A percentile compares a stretch with the other conserved stretches of the same genome.
phyloP scores from a whole-genome alignment of 148 eudicot genomes.

The Rhododendron griersonianum region DNA sequence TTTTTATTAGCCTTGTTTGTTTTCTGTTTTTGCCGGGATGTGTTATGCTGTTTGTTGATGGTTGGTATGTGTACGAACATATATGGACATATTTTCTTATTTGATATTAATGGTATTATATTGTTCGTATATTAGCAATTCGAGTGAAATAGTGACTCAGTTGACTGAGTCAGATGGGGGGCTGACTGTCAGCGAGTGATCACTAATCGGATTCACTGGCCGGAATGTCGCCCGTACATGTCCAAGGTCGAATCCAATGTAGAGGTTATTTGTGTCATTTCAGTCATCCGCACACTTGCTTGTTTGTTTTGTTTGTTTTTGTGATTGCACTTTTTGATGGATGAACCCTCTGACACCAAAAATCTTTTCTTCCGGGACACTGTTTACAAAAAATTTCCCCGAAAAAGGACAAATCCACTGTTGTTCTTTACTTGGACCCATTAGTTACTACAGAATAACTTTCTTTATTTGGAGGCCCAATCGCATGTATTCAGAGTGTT shows the following conservation, averaged over 20 bases:
- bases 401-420: neutral
- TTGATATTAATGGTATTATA: too few relatives aligned
- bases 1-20: too few relatives aligned
- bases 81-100: too few relatives aligned
- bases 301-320: neutral
- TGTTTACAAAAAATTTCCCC: neutral
- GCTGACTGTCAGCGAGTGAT: constrained; percentile 15
- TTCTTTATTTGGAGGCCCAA: too few relatives aligned
- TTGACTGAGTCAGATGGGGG: constrained; percentile 6
- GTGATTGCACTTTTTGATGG: neutral
- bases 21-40: too few relatives aligned
- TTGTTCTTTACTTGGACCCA: neutral
- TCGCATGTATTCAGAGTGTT: too few relatives aligned
- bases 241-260: neutral
- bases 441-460: neutral
- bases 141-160: constrained; percentile 24
- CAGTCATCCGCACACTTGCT: neutral
- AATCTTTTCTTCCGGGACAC: neutral
- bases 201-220: constrained; percentile 33
- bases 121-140: neutral
- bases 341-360: neutral
- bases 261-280: neutral
- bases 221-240: constrained; percentile 14
- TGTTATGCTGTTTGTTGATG: too few relatives aligned
- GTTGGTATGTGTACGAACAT: too few relatives aligned